Evolutionary conservation across 495 filamentous ascomycete species (phyloP), one percentile per base, ranked within the genome.

Genomic region (Xylaria nigripes): DNA sequence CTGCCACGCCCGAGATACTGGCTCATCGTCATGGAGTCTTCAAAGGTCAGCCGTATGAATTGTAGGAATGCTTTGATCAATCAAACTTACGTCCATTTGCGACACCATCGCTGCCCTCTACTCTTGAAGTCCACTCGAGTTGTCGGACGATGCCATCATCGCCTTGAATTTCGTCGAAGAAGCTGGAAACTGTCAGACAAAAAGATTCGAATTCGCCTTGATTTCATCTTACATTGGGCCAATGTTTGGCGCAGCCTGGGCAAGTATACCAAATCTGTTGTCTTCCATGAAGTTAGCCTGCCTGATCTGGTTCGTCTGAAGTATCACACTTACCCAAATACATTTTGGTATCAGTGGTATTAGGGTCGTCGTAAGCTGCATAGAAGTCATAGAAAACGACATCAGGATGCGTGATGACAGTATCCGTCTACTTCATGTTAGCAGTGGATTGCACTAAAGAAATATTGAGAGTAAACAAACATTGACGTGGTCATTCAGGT

Each of bases 201-300:
- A 24, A 12, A 6, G 44, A 51, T 24, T 29, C 19, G 29, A 59
- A 38, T 1, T 2, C 6, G 15, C 18, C 23, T 15, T 16, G 3
- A 45, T 54, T 40, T 54, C 58, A 58, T 62, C 59, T 57, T 72
- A 75, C 69, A 85, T 76, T 16, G 81, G 76, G 5, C 80, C 80
- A 30, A 84, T 84, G 54, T 82, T 79, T 46, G 85, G 85, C 43
- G 86, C 86, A 53, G 86, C 77, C 67, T 86, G 82, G 45, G 86
- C 77, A 16, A 88, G 70, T 44, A 85, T 79, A 43, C 85, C 86
- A 42, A 70, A 75, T 36, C 81, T 73, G 23, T 73, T 68, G 50
- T 67, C 73, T 55, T 63, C 72, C 54, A 61, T 1, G 24, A 48
- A 13, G 46, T 55, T 43, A 54, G 53, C 22, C 29, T 1, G 27